Percentiles rank a stretch among this genome's conserved stretches.
phyloP scores from a whole-genome alignment of 164 flowering plant genomes.

The Dillenia turbinata region DNA sequence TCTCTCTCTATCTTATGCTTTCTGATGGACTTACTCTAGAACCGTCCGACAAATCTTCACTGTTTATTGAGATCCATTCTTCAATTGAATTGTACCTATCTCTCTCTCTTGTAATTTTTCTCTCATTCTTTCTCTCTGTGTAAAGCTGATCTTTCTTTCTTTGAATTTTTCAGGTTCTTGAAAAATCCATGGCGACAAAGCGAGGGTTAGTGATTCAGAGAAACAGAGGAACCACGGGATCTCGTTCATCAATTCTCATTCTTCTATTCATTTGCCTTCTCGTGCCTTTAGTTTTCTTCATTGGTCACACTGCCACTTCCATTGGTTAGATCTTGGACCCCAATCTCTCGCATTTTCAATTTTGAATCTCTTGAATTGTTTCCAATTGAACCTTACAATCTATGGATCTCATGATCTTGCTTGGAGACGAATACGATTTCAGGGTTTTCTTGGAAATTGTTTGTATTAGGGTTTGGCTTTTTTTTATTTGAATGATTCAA shows the following conservation, averaged over 20 bases:
- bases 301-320: neutral
- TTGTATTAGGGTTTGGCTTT: too few species aligned
- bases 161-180: neutral
- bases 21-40: neutral
- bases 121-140: neutral
- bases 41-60: neutral
- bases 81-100: neutral
- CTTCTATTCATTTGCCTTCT: neutral
- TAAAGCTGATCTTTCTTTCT: neutral
- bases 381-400: too few species aligned
- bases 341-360: too few species aligned
- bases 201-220: slow-evolving; percentile 23
- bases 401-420: too few species aligned
- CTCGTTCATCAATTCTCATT: neutral
- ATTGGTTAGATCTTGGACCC: neutral
- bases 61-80: neutral
- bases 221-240: neutral
- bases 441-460: too few species aligned
- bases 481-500: too few species aligned
- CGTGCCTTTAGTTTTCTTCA: neutral
- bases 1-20: neutral
- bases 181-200: slow-evolving; percentile 39
- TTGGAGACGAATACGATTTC: too few species aligned
- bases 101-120: neutral
- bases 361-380: too few species aligned